phyloP scores from a whole-genome alignment of 169 alveolate species.

The Eimeria sp. region DNA sequence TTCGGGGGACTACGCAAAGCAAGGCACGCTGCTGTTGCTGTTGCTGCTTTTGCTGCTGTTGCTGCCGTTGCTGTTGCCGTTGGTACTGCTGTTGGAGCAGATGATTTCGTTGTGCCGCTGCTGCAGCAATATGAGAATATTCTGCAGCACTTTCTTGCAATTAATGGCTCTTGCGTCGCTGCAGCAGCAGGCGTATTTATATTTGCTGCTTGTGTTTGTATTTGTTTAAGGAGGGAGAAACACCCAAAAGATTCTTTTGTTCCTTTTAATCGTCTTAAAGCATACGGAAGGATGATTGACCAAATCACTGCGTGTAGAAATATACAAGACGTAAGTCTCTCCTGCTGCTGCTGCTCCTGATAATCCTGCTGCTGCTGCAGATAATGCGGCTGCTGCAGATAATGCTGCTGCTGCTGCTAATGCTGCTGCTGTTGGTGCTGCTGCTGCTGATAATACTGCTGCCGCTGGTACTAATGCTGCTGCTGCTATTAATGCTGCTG shows the following conservation, averaged over 20 bases:
- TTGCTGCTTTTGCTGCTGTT: neutral
- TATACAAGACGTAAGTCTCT: neutral
- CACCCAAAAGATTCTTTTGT: conserved; percentile 68
- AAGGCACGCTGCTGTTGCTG: neutral
- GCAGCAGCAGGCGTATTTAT: neutral
- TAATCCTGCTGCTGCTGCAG: neutral
- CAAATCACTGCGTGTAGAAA: neutral
- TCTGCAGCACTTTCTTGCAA: neutral
- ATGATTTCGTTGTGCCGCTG: neutral
- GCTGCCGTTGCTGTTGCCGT: neutral
- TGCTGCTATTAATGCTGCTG: neutral
- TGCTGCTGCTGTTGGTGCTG: neutral
- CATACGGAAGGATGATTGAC: conserved; percentile 14
- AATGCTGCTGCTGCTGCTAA: neutral
- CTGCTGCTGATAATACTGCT: neutral
- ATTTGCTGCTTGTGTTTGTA: neutral
- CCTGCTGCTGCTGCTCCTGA: neutral
- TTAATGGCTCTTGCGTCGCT: neutral
- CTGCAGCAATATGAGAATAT: neutral
- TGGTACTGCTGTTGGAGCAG: neutral
- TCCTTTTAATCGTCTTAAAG: conserved; percentile 24
- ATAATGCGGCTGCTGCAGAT: neutral
- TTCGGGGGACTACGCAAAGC: conserved; percentile 22
- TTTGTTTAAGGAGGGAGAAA: conserved; percentile 28
- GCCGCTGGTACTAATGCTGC: neutral